A percentile compares a stretch with the other conserved stretches of the same genome.
Evolutionary conservation across 371 early-diverging fungal species (phyloP).

Genomic region (Mucor plumbeus): DNA sequence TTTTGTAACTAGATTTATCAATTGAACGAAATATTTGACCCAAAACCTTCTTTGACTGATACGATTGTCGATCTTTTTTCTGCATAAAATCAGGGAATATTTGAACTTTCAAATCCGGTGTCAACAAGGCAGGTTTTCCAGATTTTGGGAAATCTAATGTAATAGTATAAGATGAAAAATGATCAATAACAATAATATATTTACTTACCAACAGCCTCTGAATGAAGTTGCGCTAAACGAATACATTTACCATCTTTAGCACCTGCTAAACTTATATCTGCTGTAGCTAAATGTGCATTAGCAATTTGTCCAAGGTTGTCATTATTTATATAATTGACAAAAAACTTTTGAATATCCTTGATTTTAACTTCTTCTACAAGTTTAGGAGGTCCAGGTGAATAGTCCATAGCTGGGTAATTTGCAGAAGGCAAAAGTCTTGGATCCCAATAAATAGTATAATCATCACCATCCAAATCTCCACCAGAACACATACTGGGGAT

Average conservation of each 20-base stretch:
- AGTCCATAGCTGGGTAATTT: constrained; percentile 67
- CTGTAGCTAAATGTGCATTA: constrained; percentile 73
- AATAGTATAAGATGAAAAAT: no score
- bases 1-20: constrained; percentile 46
- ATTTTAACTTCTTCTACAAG: constrained; percentile 54
- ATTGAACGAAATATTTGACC: constrained; percentile 68
- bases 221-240: constrained; percentile 71
- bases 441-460: constrained; percentile 77
- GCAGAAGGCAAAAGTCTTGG: constrained; percentile 57
- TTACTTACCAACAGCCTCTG: constrained; percentile 49
- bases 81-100: constrained; percentile 86
- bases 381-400: constrained; percentile 42
- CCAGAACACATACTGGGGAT: constrained; percentile 83
- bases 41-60: constrained; percentile 64
- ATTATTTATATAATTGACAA: constrained; percentile 74
- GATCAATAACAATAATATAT: background rate
- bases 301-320: constrained; percentile 82
- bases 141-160: constrained; percentile 53
- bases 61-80: constrained; percentile 59
- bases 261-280: constrained; percentile 60
- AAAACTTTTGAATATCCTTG: constrained; percentile 67
- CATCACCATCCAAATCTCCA: constrained; percentile 90
- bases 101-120: constrained; percentile 49
- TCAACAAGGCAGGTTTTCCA: constrained; percentile 50
- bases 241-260: constrained; percentile 61